These are phyloP conservation scores for Amaranthus tricolor DNA, from an alignment of 179 eudicot genomes.

Conservation along the genomic window DNA sequence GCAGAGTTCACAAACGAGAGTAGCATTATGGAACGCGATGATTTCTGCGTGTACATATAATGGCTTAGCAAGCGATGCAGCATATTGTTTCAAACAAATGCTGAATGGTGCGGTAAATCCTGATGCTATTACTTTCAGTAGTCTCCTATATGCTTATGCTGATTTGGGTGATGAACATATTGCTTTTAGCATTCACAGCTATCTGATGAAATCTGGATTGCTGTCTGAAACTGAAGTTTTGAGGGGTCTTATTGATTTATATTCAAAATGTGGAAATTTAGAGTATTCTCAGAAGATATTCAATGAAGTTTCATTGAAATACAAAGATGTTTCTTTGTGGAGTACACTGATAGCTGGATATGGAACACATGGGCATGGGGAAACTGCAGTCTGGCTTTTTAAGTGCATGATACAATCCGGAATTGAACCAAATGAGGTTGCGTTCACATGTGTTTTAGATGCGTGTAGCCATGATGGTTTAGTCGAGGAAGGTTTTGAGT, in stretches of 20 bases:
- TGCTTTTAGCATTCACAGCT: constrained; percentile 48
- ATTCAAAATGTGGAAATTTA: constrained; percentile 59
- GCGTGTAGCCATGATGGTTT: constrained; percentile 75
- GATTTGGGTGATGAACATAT: constrained; percentile 45
- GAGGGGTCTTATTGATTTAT: constrained; percentile 51
- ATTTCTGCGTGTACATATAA: constrained; percentile 53
- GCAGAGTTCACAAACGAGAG: constrained; percentile 39
- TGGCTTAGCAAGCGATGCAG: constrained; percentile 38
- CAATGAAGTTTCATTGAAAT: constrained; percentile 30
- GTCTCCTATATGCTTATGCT: constrained; percentile 60
- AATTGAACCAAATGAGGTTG: constrained; percentile 60
- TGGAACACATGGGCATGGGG: constrained; percentile 59
- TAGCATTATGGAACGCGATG: constrained; percentile 65
- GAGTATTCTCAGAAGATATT: constrained; percentile 47
- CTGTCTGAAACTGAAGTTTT: constrained; percentile 35
- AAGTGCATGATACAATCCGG: constrained; percentile 55
- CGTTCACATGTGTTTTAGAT: constrained; percentile 60
- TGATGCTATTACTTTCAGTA: constrained; percentile 51
- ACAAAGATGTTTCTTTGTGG: constrained; percentile 58
- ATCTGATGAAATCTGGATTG: constrained; percentile 50
- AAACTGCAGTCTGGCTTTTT: constrained; percentile 49
- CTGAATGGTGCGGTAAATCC: constrained; percentile 36
- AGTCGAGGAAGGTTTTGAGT: constrained; percentile 56
- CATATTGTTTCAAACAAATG: constrained; percentile 51
- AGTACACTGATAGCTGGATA: constrained; percentile 55